Evolutionary conservation across 208 protist species (phyloP), one percentile per base, ranked within the genome.

Genomic region (Acanthamoeba sp.): DNA sequence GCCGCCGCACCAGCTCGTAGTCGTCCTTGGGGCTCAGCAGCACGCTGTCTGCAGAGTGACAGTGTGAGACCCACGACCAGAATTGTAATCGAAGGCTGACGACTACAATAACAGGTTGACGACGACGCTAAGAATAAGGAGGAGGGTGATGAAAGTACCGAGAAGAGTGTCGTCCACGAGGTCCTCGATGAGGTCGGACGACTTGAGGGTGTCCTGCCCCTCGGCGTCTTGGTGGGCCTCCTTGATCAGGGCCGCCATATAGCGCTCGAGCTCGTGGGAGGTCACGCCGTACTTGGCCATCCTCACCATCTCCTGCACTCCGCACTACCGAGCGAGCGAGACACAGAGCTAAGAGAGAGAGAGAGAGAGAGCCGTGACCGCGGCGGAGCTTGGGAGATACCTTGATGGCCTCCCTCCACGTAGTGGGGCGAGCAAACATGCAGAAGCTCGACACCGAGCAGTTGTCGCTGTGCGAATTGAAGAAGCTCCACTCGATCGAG

Each of bases 211-310:
- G 50, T 89, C 82, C 50, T 89, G 82, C 18, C 34, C n/a, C 38
- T 89, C 82, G 40, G 82, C 82, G 34, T 64, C 50, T 29, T 89
- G 82, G 32, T 89, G 82, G 29, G 52, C 29, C n/a, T 89, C 82
- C 50, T 64, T 55, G 48, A 89, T 55, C 18, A 89, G 82, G 9
- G 82, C 82, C 64, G 82, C 82, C 52, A 89, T 66, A 22, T 64
- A 66, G 82, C 82, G 82, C 52, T 89, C 82, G 22, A 89, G 22
- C 52, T 89, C 82, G 42, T 89, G 82, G 32, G 42, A 64, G 20
- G 82, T 89, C 14, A 89, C 82, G 9, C 82, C 82, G 50, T 89
- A 89, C 82, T 66, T 55, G 42, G 82, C 82, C 82, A 89, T 89
- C 20, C 52, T 24, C 34, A 64, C 82, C 50, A 64, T 89, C 52